These are phyloP conservation scores for Fragaria vesca DNA, from an alignment of 306 rosid species.

Conservation along the genomic window DNA sequence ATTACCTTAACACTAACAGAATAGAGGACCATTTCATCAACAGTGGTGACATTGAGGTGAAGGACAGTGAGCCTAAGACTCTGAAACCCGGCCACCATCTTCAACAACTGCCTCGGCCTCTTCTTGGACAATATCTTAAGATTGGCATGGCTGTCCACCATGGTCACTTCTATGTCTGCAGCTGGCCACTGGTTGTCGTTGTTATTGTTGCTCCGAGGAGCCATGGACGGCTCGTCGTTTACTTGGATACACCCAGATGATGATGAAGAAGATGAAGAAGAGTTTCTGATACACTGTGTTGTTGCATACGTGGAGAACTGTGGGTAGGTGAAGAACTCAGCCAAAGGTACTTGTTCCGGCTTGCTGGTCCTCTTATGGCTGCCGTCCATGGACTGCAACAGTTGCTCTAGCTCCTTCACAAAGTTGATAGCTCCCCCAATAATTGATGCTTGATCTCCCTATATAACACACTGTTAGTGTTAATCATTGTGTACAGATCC, in stretches of 20 bases:
- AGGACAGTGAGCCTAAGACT: slow-evolving; percentile 60
- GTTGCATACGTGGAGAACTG: slow-evolving; percentile 60
- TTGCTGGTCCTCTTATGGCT: slow-evolving; percentile 27
- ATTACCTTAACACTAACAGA: slow-evolving; percentile 76
- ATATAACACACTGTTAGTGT: not conserved
- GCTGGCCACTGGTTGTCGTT: slow-evolving; percentile 30
- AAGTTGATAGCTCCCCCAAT: slow-evolving; percentile 94
- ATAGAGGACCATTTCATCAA: slow-evolving; percentile 64
- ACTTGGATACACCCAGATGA: not conserved
- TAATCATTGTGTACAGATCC: not conserved
- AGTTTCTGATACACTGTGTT: slow-evolving; percentile 17
- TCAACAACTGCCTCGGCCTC: slow-evolving; percentile 49
- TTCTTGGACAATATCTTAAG: slow-evolving; percentile 65
- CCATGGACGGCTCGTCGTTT: slow-evolving; percentile 35
- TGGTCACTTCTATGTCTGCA: slow-evolving; percentile 80
- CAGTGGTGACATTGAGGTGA: slow-evolving; percentile 74
- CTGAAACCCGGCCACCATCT: slow-evolving; percentile 64
- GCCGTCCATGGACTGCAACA: slow-evolving; percentile 58
- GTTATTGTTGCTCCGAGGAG: slow-evolving; percentile 28
- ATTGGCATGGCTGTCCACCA: slow-evolving; percentile 87
- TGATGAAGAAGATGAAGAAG: not conserved
- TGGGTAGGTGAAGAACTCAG: slow-evolving; percentile 78
- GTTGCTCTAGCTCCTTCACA: slow-evolving; percentile 84
- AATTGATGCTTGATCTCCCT: slow-evolving; percentile 97
- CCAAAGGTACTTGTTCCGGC: slow-evolving; percentile 39